Evolutionary conservation across 2,329 filamentous ascomycete species (phyloP), one percentile per base, ranked within the genome.

Genomic region (Sporothrix variecibatus): DNA sequence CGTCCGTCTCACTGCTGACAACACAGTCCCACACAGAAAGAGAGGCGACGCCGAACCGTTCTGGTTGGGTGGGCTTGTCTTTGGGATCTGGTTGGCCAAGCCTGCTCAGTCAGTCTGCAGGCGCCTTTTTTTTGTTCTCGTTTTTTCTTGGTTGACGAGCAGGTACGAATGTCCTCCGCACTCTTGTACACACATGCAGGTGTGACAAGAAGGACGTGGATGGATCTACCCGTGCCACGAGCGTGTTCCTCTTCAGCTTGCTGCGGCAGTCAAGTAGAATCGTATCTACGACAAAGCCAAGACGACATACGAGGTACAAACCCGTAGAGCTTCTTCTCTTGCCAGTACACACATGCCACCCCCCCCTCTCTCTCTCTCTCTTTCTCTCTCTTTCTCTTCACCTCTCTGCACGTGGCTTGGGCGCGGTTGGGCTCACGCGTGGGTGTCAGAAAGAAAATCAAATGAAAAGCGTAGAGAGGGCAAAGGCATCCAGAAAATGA

Each of bases 1-100:
- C 38, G n/a, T 26, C 34, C 62, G 62, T 65, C 46, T 72, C 46
- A 73, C 51, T 68, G 34, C 40, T 58, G 64, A 38, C 65, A 73
- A 65, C 40, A 31, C 40, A 49, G 15, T 20, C 43, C 20, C 43
- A 49, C 43, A 49, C 43, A 20, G 43, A 17, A 34, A 38, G 62
- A 9, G 49, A 62, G 69, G 68, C 73, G 38, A 62, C 68, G 60
- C 69, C 69, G 69, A 60, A 11, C 34, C 28, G 40, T 7, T 51
- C 60, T 69, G 68, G 73, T 51, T 74, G 73, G 68, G 28, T 51
- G 9, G 12, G 20, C 31, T 8, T 23, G 64, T 67, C 64, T 53
- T 20, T 53, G 23, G 8, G 9, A 15, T 49, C 15, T 31, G 3
- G 28, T 62, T 38, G 58, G 56, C 26, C 56, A 60, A 34, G 28